Base-by-base conservation (phyloP, 2,329 filamentous ascomycete species). In the Stemphylium lycopersici region DNA sequence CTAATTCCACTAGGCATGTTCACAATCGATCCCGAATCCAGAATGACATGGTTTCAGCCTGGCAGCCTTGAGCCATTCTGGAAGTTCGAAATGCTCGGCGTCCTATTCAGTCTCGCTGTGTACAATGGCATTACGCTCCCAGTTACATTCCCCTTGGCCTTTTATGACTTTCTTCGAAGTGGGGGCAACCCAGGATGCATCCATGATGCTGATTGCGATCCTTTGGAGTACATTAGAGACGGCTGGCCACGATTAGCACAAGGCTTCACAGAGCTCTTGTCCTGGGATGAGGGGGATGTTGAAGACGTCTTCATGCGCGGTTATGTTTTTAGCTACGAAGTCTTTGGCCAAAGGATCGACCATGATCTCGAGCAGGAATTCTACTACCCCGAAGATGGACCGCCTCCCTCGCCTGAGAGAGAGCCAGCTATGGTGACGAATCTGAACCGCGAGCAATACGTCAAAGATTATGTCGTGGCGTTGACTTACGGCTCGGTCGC, bases 121-220 rank as follows among this genome's bases (percentile, higher is more conserved):
- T 97, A 95, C 77, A 99, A 99, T 63, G 93, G 93, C 1, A 81
- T 98, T 20, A 96, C 93, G 0, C 80, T 99, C 1, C 95, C 95
- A 0, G 83, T 98, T 37, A 96, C 89, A 1, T 95, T 99, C 56
- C 95, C 95, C 0, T 83, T 86, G 52, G 90, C 88, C 0, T 83
- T 99, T 3, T 99, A 99, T 76, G 84, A 86, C 48, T 90, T 90
- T 63, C 81, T 7, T 80, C 88, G 54, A 85, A 87, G 7, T 85
- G 90, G 13, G 85, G 85, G 31, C 83, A 87, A 52, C 78, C 20
- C 45, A 11, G 18, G 34, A 24, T 33, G 29, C 20, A 36, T 43
- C 15, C 15, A 33, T 6, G 36, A 37, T 33, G 7, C 33, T 4
- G 39, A 58, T 13, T 39, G 40, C 5, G 38, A 49, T 8, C 38